A percentile compares a stretch with the other conserved stretches of the same genome.
These are phyloP conservation scores for Bipolaris zeicola DNA, from an alignment of 2,329 filamentous ascomycete species.

Conservation along the genomic window DNA sequence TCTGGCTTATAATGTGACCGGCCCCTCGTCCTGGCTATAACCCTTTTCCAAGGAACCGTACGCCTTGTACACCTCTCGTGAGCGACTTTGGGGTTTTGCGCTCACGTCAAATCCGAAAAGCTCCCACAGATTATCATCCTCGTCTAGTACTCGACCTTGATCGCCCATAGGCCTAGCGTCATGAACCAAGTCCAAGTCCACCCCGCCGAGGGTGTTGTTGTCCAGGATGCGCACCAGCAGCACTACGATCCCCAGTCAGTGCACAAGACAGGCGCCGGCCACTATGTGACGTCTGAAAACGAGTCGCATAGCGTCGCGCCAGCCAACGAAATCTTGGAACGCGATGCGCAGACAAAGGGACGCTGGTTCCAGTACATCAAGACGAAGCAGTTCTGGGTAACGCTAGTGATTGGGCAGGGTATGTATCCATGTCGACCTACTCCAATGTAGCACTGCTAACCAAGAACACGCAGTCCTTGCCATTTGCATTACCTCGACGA, in stretches of 20 bases:
- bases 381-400: slow-evolving; percentile 86
- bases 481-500: slow-evolving; percentile 89
- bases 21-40: slow-evolving; percentile 15
- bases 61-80: slow-evolving; percentile 29
- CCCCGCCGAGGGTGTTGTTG: slow-evolving; percentile 17
- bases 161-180: not conserved
- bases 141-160: not conserved
- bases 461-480: slow-evolving; percentile 45
- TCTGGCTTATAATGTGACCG: slow-evolving; percentile 31
- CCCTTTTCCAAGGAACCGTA: slow-evolving; percentile 6
- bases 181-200: slow-evolving; percentile 23
- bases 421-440: slow-evolving; percentile 3
- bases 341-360: slow-evolving; percentile 50
- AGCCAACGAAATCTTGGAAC: slow-evolving; percentile 30
- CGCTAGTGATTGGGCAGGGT: slow-evolving; percentile 73
- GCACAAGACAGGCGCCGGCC: slow-evolving; percentile 26
- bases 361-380: slow-evolving; percentile 71
- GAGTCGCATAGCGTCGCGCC: slow-evolving; percentile 24
- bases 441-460: not conserved
- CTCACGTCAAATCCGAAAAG: slow-evolving; percentile 45
- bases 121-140: slow-evolving; percentile 28
- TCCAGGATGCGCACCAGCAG: slow-evolving; percentile 26
- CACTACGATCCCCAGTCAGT: slow-evolving; percentile 17
- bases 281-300: slow-evolving; percentile 36
- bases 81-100: slow-evolving; percentile 53